Evolutionary conservation across 768 basidiomycete genomes (phyloP), one percentile per base, ranked within the genome.

Genomic region (Boletus reticuloceps): DNA sequence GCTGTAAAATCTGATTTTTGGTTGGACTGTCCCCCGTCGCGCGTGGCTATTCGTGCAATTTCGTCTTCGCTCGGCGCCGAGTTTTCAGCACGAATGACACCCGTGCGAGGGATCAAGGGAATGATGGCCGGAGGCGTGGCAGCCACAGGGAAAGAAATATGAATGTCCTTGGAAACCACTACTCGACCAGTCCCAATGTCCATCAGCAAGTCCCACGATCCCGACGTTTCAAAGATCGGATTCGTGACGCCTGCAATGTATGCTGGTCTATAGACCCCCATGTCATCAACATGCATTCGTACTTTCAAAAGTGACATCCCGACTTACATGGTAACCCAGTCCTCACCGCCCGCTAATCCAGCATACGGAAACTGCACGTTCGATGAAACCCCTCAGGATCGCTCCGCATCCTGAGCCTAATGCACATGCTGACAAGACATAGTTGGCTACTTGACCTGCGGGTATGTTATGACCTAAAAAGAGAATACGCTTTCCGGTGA

Each of bases 211-310:
- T 99, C 97, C 97, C 97, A 99, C 13, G 83, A 80, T 0, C 86
- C 84, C 0, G 88, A 82, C 1, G 88, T 78, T 64, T 96, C 93
- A 72, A 98, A 98, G 44, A 98, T 94, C 3, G 95, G 97, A 64
- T 99, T 99, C 1, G 92, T 95, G 4, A 98, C 96, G 1, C 97
- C 97, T 11, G 95, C 97, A 50, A 99, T 94, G 67, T 88, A 99
- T 13, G 92, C 96, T 5, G 90, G 86, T 38, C 93, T 94, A 59
- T 38, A 36, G 6, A 48, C 16, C n/a, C 44, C 58, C 10, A 37
- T 36, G 39, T 45, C 41, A 56, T 54, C 25, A 64, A 50, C 31
- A 39, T 54, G n/a, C 12, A 51, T 43, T 12, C 32, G 34, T 13
- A 6, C 34, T 19, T n/a, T 31, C 12, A 36, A 20, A 20, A 47